Evolutionary conservation across 106 monocot species (phyloP), one percentile per base, ranked within the genome.

Genomic region (Dendrobium catenatum): DNA sequence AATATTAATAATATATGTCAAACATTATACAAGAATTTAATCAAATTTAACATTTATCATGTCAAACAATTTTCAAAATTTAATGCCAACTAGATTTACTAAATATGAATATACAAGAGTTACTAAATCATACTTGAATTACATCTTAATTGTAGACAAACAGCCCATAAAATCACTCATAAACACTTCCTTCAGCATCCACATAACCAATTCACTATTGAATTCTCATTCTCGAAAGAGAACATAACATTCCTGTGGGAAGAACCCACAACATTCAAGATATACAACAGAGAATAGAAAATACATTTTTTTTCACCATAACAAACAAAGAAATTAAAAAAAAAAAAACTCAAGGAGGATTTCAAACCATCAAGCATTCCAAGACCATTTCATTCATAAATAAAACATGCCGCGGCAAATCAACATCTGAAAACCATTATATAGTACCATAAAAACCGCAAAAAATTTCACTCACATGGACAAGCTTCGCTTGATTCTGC

Each of bases 401-500:
- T 7, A 74, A 76, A 27, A 22, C 49, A 19, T 49, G 27, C 6
- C 1, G 29, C 4, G n/a, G 2, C n/a, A 56, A 33, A 78, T 58
- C 78, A 78, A 78, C 42, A 9, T 8, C 1, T 11, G 10, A 78
- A 33, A 41, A 42, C 7, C 15, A 42, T 59, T 4, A 78, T 55
- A 40, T 37, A 59, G 19, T 20, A 29, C 33, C 55, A 17, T 54
- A 29, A 29, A 0, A 3, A 73, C 10, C 9, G 1, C 33, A 41
- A 4, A 41, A 55, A 81, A 9, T 54, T 77, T n/a, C 55, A 82
- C 85, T 85, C 82, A 94, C 97, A 88, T 98, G 94, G 76, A 94
- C 77, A 47, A 98, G 90, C 81, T 98, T 98, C 37, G 89, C 72
- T 42, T 88, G 89, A 84, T 98, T 98, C 56, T 91, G 81, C 77